Conservation (phyloP, 352 stramenopile species). For the Pelagophyceae sp. region DNA sequence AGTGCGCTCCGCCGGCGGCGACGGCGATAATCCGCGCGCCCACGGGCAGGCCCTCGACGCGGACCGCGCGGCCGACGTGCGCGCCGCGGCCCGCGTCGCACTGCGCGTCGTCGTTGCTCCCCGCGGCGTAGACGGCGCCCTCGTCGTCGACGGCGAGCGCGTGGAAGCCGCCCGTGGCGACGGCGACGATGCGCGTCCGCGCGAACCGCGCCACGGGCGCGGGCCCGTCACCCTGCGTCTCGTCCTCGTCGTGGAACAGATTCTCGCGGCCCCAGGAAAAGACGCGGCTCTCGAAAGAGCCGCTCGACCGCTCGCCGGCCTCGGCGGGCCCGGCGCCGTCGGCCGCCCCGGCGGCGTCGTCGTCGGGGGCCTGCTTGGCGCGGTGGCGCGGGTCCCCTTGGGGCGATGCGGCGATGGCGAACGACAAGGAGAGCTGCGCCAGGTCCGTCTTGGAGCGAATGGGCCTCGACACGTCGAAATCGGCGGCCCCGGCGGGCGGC, state of each 20-base stretch:
- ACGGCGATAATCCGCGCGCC: conserved; percentile 26
- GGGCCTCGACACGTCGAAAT: not conserved
- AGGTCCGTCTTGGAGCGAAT: not conserved
- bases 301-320: not conserved
- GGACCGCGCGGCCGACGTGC: not conserved
- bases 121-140: not conserved
- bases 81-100: not conserved
- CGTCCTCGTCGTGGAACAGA: not conserved
- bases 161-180: not conserved
- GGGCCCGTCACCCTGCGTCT: not conserved
- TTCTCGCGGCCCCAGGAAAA: conserved; percentile 6
- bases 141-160: conserved; percentile 5
- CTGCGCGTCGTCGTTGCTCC: not conserved
- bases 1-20: conserved; percentile 39
- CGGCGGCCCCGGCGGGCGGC: not conserved
- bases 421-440: not conserved
- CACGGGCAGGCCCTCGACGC: conserved; percentile 14
- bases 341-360: not conserved
- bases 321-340: not conserved
- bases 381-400: not conserved
- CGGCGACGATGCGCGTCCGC: not conserved
- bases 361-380: not conserved
- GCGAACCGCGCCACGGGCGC: not conserved
- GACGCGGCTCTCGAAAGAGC: not conserved
- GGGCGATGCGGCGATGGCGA: not conserved